phyloP scores from a whole-genome alignment of 306 rosid genomes.

The Quercus robur region DNA sequence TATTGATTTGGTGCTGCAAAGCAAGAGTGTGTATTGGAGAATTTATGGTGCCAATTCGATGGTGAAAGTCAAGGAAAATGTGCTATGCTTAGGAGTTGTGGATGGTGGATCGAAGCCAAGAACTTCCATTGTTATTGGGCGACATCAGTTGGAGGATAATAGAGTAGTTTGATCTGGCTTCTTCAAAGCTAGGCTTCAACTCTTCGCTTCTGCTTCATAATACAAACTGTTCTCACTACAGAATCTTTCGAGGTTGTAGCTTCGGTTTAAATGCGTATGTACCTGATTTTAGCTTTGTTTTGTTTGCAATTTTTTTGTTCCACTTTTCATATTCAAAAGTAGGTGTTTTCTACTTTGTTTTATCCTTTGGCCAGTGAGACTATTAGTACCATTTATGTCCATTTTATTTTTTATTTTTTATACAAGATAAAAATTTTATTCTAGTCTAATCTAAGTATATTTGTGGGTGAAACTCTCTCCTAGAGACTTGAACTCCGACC shows the following conservation, averaged over 20 bases:
- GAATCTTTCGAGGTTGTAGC: no score
- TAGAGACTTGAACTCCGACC: no score
- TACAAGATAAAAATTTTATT: no score
- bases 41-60: conserved; percentile 54
- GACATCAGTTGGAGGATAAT: conserved; percentile 51
- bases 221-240: not conserved
- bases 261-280: no score
- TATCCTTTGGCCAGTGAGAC: no score
- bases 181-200: conserved; percentile 53
- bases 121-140: conserved; percentile 57
- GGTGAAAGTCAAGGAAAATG: conserved; percentile 35
- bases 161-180: conserved; percentile 43
- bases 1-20: conserved; percentile 53
- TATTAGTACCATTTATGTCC: no score
- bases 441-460: no score
- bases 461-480: no score
- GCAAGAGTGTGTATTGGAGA: conserved; percentile 33
- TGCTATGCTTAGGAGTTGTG: conserved; percentile 56
- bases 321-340: no score
- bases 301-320: not conserved
- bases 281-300: no score
- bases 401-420: no score
- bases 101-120: conserved; percentile 45
- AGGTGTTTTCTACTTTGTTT: no score
- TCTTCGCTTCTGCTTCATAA: conserved; percentile 26